Conservation (phyloP, 768 basidiomycete genomes). For the Tremella fuciformis region DNA sequence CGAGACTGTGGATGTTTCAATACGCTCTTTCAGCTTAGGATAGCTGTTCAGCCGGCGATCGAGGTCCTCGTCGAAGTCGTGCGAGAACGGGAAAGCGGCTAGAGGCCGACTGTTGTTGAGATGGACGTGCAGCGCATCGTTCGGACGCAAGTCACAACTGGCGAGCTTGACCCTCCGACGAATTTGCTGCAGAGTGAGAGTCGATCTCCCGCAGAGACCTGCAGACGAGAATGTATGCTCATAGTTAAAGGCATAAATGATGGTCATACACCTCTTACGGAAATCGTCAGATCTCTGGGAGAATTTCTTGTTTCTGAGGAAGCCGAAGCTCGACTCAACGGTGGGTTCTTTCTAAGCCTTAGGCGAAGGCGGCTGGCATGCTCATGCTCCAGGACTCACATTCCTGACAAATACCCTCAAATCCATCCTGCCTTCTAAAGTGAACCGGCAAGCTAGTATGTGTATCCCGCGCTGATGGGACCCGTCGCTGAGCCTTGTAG, state of each 20-base stretch:
- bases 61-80: too few relatives aligned
- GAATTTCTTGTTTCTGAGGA: slow-evolving; percentile 86
- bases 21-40: too few relatives aligned
- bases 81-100: background rate
- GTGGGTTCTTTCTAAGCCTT: slow-evolving; percentile 54
- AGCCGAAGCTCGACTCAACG: slow-evolving; percentile 71
- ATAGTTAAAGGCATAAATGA: slow-evolving; percentile 57
- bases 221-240: background rate
- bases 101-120: background rate
- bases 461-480: slow-evolving; percentile 1
- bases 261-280: slow-evolving; percentile 63
- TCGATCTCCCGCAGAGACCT: background rate
- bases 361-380: background rate
- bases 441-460: slow-evolving; percentile 81
- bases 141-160: slow-evolving; percentile 47
- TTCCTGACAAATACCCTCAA: slow-evolving; percentile 71
- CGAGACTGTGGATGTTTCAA: too few relatives aligned
- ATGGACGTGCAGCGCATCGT: slow-evolving; percentile 49
- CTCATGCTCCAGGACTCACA: slow-evolving; percentile 65
- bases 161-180: slow-evolving; percentile 40
- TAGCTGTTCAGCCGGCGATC: too few relatives aligned
- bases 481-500: slow-evolving; percentile 54
- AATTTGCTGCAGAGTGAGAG: slow-evolving; percentile 46
- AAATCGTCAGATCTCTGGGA: slow-evolving; percentile 80
- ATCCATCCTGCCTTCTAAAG: slow-evolving; percentile 60